Evolutionary conservation across 192 early-diverging fungal genomes (phyloP).

Genomic region (Spinellus fusiger): DNA sequence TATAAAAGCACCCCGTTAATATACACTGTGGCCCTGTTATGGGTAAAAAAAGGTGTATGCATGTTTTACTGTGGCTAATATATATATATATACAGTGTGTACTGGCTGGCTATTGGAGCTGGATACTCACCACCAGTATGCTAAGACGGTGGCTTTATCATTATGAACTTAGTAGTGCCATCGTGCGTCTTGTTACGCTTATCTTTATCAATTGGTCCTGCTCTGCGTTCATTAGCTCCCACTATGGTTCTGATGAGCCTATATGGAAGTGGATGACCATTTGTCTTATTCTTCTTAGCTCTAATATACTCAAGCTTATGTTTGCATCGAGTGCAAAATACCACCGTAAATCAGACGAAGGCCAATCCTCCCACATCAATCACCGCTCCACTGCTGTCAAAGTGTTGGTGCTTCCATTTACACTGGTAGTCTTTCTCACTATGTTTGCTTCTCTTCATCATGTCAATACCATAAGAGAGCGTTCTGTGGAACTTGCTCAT

Average conservation of each 20-base stretch:
- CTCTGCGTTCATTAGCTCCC: slow-evolving; percentile 40
- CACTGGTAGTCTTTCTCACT: slow-evolving; percentile 45
- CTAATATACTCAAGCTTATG: slow-evolving; percentile 33
- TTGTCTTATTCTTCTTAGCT: slow-evolving; percentile 36
- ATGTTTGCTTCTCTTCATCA: slow-evolving; percentile 45
- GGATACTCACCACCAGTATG: slow-evolving; percentile 48
- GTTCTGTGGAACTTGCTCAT: slow-evolving; percentile 16
- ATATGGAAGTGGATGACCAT: slow-evolving; percentile 54
- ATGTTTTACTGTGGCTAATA: background rate
- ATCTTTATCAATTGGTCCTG: slow-evolving; percentile 48
- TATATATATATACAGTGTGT: slow-evolving; percentile 33
- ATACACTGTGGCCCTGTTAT: slow-evolving; percentile 33
- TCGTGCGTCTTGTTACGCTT: slow-evolving; percentile 45
- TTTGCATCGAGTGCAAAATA: slow-evolving; percentile 28
- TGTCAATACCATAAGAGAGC: slow-evolving; percentile 36
- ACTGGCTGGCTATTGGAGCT: slow-evolving; percentile 52
- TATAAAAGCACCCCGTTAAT: slow-evolving; percentile 34
- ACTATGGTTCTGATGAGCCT: slow-evolving; percentile 49
- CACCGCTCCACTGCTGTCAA: slow-evolving; percentile 31
- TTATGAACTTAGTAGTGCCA: slow-evolving; percentile 46
- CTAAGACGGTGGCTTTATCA: slow-evolving; percentile 51
- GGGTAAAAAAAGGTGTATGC: slow-evolving; percentile 21
- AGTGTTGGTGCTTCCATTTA: slow-evolving; percentile 41
- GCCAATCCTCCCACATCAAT: slow-evolving; percentile 19
- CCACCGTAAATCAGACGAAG: slow-evolving; percentile 17